Percentiles rank a stretch among this genome's conserved stretches.
Conservation (phyloP, 1,284 basidiomycete genomes). For the Rhodotorula sp. region DNA sequence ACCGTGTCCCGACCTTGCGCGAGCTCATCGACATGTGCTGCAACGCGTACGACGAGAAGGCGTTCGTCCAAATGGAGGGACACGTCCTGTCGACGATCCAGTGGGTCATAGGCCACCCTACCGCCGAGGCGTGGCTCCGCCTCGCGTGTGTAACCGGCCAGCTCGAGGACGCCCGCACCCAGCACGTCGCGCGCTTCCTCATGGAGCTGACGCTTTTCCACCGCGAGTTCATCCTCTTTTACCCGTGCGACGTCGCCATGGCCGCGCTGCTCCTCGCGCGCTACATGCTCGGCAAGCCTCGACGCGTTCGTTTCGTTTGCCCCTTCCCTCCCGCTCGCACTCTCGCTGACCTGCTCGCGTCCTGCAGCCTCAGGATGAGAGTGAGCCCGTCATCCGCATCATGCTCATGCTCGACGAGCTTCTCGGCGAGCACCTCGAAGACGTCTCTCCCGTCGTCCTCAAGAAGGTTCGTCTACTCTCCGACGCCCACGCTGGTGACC, state of each 20-base stretch:
- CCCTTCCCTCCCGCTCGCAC: conserved; percentile 47
- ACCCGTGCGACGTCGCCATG: conserved; percentile 80
- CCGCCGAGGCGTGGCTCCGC: conserved; percentile 94
- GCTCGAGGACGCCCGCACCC: conserved; percentile 80
- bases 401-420: conserved; percentile 81
- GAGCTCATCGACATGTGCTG: conserved; percentile 84
- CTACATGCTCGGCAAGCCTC: conserved; percentile 53
- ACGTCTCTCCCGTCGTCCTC: conserved; percentile 86
- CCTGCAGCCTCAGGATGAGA: conserved; percentile 60
- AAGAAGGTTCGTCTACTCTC: conserved; percentile 62
- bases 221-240: conserved; percentile 84
- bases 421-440: conserved; percentile 78
- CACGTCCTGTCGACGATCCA: conserved; percentile 94
- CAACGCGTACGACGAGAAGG: conserved; percentile 46
- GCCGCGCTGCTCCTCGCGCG: conserved; percentile 86
- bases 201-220: conserved; percentile 99
- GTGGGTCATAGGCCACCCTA: conserved; percentile 96
- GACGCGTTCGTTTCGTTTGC: conserved; percentile 31
- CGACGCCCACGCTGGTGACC: background rate
- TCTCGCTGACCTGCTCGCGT: conserved; percentile 12
- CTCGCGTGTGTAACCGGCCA: conserved; percentile 51
- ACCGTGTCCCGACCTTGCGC: conserved; percentile 90
- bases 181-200: conserved; percentile 91
- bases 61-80: conserved; percentile 60
- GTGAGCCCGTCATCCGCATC: conserved; percentile 62